Conservation (phyloP, 225 moss, liverwort and hornwort genomes). For the Polytrichum formosum region DNA sequence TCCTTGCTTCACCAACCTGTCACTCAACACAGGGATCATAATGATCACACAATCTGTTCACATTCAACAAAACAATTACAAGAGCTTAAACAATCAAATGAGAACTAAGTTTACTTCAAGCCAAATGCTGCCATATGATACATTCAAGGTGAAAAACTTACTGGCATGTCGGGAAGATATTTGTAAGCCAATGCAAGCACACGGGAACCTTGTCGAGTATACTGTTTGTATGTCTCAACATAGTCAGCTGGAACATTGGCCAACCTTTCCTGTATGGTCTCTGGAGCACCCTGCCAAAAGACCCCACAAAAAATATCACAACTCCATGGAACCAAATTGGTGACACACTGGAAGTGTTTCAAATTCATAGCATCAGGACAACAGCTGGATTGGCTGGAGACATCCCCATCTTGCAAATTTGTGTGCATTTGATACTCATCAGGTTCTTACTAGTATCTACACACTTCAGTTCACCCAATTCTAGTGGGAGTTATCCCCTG, state of each 20-base stretch:
- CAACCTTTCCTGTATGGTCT: conserved; percentile 90
- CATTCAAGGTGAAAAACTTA: conserved; percentile 14
- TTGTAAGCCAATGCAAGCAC: conserved; percentile 94
- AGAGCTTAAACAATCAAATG: not conserved
- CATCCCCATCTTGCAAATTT: no score
- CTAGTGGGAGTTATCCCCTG: no score
- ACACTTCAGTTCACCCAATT: no score
- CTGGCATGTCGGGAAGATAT: conserved; percentile 82
- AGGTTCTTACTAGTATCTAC: no score
- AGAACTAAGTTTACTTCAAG: no score
- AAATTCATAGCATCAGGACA: no score
- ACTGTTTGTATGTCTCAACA: conserved; percentile 82
- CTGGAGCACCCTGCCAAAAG: conserved; percentile 85
- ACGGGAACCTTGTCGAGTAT: conserved; percentile 96
- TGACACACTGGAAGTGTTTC: no score
- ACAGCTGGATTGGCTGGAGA: no score
- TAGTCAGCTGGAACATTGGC: conserved; percentile 60
- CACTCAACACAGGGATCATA: not conserved
- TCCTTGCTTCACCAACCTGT: conserved; percentile 89
- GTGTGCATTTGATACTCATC: no score
- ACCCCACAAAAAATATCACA: conserved; percentile 19
- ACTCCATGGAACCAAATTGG: not conserved
- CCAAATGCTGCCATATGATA: no score
- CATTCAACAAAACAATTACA: not conserved
- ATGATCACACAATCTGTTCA: not conserved